Evolutionary conservation across 208 protist species (phyloP).

Genomic region (Acanthamoeba sp.): DNA sequence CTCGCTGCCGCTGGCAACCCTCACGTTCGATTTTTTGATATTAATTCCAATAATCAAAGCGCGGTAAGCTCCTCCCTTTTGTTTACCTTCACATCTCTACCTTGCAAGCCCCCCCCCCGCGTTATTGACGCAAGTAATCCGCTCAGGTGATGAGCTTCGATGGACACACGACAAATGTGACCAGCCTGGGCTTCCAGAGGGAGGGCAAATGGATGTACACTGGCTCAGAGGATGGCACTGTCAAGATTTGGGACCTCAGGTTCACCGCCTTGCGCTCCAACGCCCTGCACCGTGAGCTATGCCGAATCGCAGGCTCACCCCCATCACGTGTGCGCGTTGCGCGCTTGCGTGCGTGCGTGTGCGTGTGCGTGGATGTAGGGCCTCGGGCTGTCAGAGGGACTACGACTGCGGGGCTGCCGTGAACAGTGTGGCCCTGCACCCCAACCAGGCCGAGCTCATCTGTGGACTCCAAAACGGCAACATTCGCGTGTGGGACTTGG

Average conservation of each 20-base stretch:
- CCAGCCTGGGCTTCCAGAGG: constrained; percentile 91
- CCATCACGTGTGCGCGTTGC: neutral
- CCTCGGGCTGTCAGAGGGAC: constrained; percentile 88
- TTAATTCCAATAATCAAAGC: constrained; percentile 82
- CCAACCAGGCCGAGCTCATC: constrained; percentile 90
- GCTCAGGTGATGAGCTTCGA: constrained; percentile 87
- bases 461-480: constrained; percentile 90
- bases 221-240: constrained; percentile 91
- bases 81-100: neutral
- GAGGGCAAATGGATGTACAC: constrained; percentile 94
- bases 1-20: constrained; percentile 92
- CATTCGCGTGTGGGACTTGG: constrained; percentile 91
- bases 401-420: constrained; percentile 87
- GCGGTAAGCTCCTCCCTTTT: constrained; percentile 74
- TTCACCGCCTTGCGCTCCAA: constrained; percentile 34
- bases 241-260: constrained; percentile 94
- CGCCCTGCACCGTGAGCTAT: no score
- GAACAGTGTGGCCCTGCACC: constrained; percentile 91
- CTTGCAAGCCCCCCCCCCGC: neutral
- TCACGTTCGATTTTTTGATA: constrained; percentile 90
- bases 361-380: constrained; percentile 72
- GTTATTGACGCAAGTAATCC: neutral
- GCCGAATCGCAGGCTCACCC: no score
- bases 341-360: neutral
- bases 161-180: constrained; percentile 93